phyloP scores from a whole-genome alignment of 305 asterid species.

The Fraxinus paxiana region DNA sequence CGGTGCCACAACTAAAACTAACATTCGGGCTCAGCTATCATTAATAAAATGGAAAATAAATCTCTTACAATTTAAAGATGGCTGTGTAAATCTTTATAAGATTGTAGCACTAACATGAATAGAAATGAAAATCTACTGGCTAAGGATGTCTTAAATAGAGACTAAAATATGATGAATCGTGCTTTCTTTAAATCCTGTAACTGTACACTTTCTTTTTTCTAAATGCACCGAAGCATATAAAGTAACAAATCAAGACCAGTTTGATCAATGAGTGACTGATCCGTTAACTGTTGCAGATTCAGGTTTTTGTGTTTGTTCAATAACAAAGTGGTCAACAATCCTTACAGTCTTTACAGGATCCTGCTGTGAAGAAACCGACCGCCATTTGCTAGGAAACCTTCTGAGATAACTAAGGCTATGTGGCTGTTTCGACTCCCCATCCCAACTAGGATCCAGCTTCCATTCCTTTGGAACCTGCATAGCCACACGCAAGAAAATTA shows the following conservation, averaged over 20 bases:
- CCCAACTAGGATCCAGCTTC: conserved; percentile 93
- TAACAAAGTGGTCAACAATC: conserved; percentile 71
- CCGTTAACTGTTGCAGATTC: conserved; percentile 40
- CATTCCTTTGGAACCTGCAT: conserved; percentile 90
- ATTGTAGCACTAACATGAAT: background rate
- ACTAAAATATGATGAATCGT: background rate
- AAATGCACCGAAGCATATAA: conserved; percentile 6
- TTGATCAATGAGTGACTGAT: conserved; percentile 44
- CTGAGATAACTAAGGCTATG: conserved; percentile 56
- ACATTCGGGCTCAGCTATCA: background rate
- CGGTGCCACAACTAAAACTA: too few species aligned
- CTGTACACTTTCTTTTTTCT: background rate
- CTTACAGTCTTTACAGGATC: conserved; percentile 77
- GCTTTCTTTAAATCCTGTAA: background rate
- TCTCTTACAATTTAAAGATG: background rate
- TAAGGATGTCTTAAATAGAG: background rate
- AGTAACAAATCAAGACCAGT: conserved; percentile 19
- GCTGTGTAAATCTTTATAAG: background rate
- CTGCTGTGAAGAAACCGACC: conserved; percentile 55
- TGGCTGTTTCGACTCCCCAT: conserved; percentile 54
- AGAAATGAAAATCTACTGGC: background rate
- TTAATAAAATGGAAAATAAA: background rate
- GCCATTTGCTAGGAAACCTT: conserved; percentile 85
- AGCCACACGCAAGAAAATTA: background rate
- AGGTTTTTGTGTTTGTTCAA: conserved; percentile 45